Conservation (phyloP, 495 filamentous ascomycete species). For the Penicillium waksmanii region DNA sequence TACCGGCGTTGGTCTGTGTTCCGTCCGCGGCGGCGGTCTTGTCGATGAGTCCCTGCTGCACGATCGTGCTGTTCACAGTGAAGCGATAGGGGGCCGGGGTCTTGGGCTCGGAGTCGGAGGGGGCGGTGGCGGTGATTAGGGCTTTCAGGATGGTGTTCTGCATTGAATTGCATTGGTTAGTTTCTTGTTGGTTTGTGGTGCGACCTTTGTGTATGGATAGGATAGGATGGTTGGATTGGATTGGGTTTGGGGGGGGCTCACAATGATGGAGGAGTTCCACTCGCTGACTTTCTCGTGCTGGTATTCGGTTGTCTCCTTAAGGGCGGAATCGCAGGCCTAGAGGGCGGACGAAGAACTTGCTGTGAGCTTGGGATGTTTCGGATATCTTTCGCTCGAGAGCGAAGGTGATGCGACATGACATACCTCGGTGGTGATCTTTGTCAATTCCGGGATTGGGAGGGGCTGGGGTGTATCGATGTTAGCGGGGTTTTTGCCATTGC, state of each 20-base stretch:
- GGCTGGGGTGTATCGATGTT: constrained; percentile 55
- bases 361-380: constrained; percentile 4
- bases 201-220: not conserved
- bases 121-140: constrained; percentile 80
- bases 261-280: constrained; percentile 94
- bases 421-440: constrained; percentile 84
- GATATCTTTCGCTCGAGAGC: not conserved
- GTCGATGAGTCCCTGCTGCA: constrained; percentile 72
- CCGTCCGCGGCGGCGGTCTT: constrained; percentile 44
- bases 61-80: constrained; percentile 95
- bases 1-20: constrained; percentile 61
- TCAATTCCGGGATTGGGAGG: constrained; percentile 72
- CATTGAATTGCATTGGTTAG: not conserved
- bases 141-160: constrained; percentile 86
- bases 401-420: constrained; percentile 26
- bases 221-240: not conserved
- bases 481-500: not conserved
- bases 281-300: constrained; percentile 75
- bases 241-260: constrained; percentile 43
- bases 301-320: constrained; percentile 73
- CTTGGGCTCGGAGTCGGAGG: constrained; percentile 46
- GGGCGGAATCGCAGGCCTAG: constrained; percentile 80
- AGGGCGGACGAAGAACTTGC: constrained; percentile 3
- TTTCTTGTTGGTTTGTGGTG: constrained; percentile 6
- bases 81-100: constrained; percentile 73